A percentile compares a stretch with the other conserved stretches of the same genome.
Evolutionary conservation across 495 filamentous ascomycete genomes (phyloP).

Genomic region (Aspergillus taichungensis): DNA sequence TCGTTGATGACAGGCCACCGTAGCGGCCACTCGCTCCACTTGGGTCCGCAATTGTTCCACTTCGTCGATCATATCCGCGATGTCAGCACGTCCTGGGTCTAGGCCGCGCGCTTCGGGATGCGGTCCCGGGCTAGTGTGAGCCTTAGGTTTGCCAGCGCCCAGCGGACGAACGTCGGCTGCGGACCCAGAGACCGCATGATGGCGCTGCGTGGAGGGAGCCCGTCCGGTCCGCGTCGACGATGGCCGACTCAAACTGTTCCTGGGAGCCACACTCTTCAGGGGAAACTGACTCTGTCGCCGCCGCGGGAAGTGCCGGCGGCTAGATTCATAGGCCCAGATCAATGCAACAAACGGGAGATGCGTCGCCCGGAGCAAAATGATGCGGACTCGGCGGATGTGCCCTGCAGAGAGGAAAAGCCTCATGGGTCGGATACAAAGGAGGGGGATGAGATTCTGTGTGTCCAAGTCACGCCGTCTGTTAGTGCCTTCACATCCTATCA

Average conservation of each 20-base stretch:
- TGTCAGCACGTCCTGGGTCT: slow-evolving; percentile 15
- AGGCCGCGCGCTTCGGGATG: slow-evolving; percentile 15
- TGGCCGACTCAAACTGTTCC: slow-evolving; percentile 12
- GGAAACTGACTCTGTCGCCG: slow-evolving; percentile 18
- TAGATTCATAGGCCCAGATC: slow-evolving; percentile 52
- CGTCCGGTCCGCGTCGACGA: slow-evolving; percentile 19
- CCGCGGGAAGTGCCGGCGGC: slow-evolving; percentile 20
- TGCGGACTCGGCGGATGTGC: slow-evolving; percentile 62
- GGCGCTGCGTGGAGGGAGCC: slow-evolving; percentile 24
- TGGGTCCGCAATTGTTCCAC: slow-evolving; percentile 33
- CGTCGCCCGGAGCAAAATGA: slow-evolving; percentile 66
- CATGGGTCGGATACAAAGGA: slow-evolving; percentile 75
- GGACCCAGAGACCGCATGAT: slow-evolving; percentile 18
- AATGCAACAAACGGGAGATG: slow-evolving; percentile 55
- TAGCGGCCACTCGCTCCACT: slow-evolving; percentile 28
- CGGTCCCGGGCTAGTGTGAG: slow-evolving; percentile 14
- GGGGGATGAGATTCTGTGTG: slow-evolving; percentile 71
- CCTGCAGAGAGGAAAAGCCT: slow-evolving; percentile 66
- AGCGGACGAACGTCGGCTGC: slow-evolving; percentile 15
- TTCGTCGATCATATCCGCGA: slow-evolving; percentile 29
- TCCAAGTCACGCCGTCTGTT: slow-evolving; percentile 21
- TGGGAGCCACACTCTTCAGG: slow-evolving; percentile 13
- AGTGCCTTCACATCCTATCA: neutral
- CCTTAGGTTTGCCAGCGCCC: slow-evolving; percentile 11
- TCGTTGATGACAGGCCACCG: slow-evolving; percentile 16